Evolutionary conservation across 495 filamentous ascomycete species (phyloP).

Genomic region (Aspergillus leporis): DNA sequence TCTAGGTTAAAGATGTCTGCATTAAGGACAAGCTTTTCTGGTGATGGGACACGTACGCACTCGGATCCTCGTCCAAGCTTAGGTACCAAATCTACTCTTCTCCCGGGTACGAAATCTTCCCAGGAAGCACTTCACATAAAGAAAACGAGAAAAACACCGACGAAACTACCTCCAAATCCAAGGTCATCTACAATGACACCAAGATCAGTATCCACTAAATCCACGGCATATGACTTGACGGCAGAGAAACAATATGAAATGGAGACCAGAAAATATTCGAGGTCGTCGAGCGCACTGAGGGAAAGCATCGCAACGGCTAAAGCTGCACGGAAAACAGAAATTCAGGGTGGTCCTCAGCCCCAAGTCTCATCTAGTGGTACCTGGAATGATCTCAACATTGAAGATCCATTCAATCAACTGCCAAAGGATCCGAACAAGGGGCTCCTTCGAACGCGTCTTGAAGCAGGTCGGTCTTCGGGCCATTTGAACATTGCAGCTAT

Average conservation of each 20-base stretch:
- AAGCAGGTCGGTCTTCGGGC: constrained; percentile 74
- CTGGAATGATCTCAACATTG: constrained; percentile 46
- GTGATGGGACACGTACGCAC: constrained; percentile 49
- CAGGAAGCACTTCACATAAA: constrained; percentile 51
- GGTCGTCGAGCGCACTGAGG: constrained; percentile 77
- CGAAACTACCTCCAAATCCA: constrained; percentile 25
- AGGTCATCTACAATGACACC: constrained; percentile 37
- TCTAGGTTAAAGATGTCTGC: constrained; percentile 29
- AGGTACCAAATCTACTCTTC: constrained; percentile 54
- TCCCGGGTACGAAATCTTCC: constrained; percentile 43
- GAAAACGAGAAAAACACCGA: constrained; percentile 43
- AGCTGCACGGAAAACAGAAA: constrained; percentile 69
- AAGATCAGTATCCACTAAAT: constrained; percentile 35
- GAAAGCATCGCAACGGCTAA: constrained; percentile 95
- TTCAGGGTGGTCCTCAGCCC: constrained; percentile 30
- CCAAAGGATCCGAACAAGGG: constrained; percentile 61
- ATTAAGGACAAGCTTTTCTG: constrained; percentile 33
- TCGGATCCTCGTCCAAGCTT: constrained; percentile 57
- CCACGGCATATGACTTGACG: constrained; percentile 32
- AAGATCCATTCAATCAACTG: constrained; percentile 69
- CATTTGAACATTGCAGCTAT: constrained; percentile 88
- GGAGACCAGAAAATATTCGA: constrained; percentile 50
- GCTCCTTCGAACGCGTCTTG: constrained; percentile 72
- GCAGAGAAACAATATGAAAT: constrained; percentile 31
- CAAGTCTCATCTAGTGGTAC: constrained; percentile 30